These are phyloP conservation scores for Chondrus crispus DNA, from an alignment of 23 red algal species.

Conservation along the genomic window DNA sequence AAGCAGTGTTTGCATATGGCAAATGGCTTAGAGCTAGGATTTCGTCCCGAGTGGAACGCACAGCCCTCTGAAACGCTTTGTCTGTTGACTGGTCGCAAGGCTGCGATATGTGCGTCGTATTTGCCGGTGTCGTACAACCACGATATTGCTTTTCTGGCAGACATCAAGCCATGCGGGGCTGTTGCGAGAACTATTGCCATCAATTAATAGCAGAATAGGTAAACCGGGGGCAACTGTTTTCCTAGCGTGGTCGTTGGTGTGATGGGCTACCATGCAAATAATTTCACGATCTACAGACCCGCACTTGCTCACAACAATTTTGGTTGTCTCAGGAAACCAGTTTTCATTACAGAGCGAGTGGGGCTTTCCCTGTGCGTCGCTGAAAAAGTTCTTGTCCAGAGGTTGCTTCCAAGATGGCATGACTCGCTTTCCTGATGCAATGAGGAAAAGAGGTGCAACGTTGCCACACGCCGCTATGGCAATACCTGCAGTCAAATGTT, in stretches of 20 bases:
- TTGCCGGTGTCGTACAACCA: not conserved
- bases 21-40: not conserved
- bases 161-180: not conserved
- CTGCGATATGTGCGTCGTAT: not conserved
- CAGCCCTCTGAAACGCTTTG: not conserved
- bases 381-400: too few relatives aligned
- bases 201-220: not conserved
- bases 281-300: not conserved
- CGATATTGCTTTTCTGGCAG: not conserved
- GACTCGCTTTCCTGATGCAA: too few relatives aligned
- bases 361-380: not conserved
- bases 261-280: not conserved
- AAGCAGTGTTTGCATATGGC: not conserved
- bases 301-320: not conserved
- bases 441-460: too few relatives aligned
- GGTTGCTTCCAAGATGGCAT: too few relatives aligned
- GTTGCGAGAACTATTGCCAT: not conserved
- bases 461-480: too few relatives aligned
- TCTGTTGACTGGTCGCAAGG: not conserved
- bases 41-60: not conserved
- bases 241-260: not conserved
- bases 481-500: too few relatives aligned
- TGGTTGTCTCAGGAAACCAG: not conserved
- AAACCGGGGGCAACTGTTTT: not conserved
- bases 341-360: not conserved